Base-by-base conservation (phyloP, 257 asterid genomes). In the Solanum pimpinellifolium region DNA sequence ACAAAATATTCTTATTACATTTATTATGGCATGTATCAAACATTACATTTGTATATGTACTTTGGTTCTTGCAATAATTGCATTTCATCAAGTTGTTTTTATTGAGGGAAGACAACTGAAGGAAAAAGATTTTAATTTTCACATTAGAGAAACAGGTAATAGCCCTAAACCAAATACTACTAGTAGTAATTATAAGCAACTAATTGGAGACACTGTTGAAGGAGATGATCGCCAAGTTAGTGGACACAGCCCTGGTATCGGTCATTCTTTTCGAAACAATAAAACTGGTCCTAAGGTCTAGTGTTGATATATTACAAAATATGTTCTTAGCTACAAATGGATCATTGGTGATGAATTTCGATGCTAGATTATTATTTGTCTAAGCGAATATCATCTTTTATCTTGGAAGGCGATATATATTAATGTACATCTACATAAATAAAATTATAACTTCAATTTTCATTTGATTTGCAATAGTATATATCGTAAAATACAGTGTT, bases 191-290 rank as follows among this genome's bases (percentile, higher is more conserved):
- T 75, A 65, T 73, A 85, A 90, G 47, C 88, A 86, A 77, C 65
- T 78, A 56, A 73, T 35, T 77, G 46, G 9, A 59, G 73, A 44
- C 6, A 44, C 83, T 3, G 35, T 76, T 41, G 85, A 87, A 1
- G 90, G 89, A 20, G 88, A 87, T 44, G 89, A 89, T 75, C 89
- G 88, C 76, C 87, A 89, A 82, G 92, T 47, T 23, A 15, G 93
- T 14, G 93, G 94, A 16, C 93, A 89, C 85, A 92, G 94, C 85
- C 94, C 95, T 2, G 95, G 96, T 33, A 80, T 93, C 37, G 98
- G 96, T 12, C 98, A 94, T 86, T 93, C 95, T 13, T 85, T 70
- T 9, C 87, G 83, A 76, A 89, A 83, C 85, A 12, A 76, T 78
- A 82, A 37, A 11, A 37, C 46, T 31, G 90, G 89, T 69, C 91